These are phyloP conservation scores for Tanacetum coccineum DNA, from an alignment of 129 eudicot genomes.

Conservation along the genomic window DNA sequence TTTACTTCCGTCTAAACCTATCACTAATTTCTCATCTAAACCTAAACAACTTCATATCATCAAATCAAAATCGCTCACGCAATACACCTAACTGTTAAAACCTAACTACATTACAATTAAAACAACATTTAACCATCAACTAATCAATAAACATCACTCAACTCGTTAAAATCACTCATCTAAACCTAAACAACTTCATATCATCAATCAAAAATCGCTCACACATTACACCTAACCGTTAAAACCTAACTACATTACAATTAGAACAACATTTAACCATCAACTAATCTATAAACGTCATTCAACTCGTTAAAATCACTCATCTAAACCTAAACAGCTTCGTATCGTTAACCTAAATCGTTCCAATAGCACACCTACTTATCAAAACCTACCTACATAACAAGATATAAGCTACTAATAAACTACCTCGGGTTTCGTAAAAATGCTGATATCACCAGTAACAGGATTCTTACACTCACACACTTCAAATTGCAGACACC, in stretches of 20 bases:
- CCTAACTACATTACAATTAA: background rate
- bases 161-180: background rate
- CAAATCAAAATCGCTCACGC: no score
- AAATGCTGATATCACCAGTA: conserved; percentile 62
- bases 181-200: background rate
- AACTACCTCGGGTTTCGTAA: conserved; percentile 73
- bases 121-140: background rate
- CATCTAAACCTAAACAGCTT: background rate
- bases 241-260: background rate
- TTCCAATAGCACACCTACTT: background rate
- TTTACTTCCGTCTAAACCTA: background rate
- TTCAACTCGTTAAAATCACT: background rate
- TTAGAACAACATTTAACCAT: background rate
- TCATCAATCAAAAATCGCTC: background rate
- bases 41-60: background rate
- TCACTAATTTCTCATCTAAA: conserved; percentile 8
- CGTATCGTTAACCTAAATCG: background rate
- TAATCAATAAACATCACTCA: no score
- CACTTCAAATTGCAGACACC: background rate
- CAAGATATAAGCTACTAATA: no score
- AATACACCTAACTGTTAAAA: background rate
- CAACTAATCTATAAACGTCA: no score
- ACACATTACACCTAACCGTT: background rate
- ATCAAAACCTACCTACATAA: no score
- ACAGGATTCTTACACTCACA: conserved; percentile 38